Conservation (phyloP, 148 eudicot species). For the Bassia scoparia region DNA sequence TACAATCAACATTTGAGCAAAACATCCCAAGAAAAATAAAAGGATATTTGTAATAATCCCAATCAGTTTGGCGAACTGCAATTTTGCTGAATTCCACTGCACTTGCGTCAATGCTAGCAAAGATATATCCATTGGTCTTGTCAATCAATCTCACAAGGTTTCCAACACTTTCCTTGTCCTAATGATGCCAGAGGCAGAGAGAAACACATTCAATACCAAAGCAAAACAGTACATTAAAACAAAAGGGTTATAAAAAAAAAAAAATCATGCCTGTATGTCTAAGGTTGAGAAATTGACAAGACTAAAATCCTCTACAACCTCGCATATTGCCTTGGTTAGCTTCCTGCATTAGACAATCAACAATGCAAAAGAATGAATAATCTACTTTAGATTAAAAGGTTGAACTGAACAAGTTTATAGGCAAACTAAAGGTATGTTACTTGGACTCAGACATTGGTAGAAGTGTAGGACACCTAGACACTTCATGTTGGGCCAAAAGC, state of each 20-base stretch:
- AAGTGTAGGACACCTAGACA: too few relatives aligned
- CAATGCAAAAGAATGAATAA: too few relatives aligned
- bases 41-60: slow-evolving; percentile 98
- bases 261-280: slow-evolving; percentile 71
- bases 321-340: slow-evolving; percentile 84
- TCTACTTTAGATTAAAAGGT: too few relatives aligned
- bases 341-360: slow-evolving; percentile 72
- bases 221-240: neutral
- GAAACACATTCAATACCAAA: neutral
- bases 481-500: too few relatives aligned
- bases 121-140: slow-evolving; percentile 85
- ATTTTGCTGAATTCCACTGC: slow-evolving; percentile 89
- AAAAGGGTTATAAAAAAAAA: slow-evolving; percentile 7
- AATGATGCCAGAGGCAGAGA: slow-evolving; percentile 17
- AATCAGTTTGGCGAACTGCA: slow-evolving; percentile 74
- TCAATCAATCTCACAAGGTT: slow-evolving; percentile 83
- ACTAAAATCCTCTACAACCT: slow-evolving; percentile 62
- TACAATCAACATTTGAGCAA: neutral
- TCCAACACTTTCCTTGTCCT: slow-evolving; percentile 95
- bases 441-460: too few relatives aligned
- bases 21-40: slow-evolving; percentile 12
- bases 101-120: slow-evolving; percentile 72
- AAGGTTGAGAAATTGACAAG: slow-evolving; percentile 82
- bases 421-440: too few relatives aligned
- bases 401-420: too few relatives aligned